Evolutionary conservation across 495 filamentous ascomycete species (phyloP).

Genomic region (Letharia columbiana): DNA sequence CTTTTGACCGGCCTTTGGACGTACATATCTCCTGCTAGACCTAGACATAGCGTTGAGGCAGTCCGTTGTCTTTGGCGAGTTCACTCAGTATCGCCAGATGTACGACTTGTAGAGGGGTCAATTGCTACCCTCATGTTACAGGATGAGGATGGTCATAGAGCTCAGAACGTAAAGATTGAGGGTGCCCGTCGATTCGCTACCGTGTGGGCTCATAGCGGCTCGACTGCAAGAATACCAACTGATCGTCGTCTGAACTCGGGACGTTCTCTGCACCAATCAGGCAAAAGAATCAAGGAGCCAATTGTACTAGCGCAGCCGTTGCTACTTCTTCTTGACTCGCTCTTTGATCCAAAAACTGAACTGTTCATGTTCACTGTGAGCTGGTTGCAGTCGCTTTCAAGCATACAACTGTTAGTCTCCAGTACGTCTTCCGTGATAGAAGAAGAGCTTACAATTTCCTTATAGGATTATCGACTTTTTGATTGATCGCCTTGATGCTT

Average conservation of each 20-base stretch:
- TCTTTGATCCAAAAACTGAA: conserved; percentile 64
- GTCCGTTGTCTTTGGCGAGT: conserved; percentile 79
- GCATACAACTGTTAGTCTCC: conserved; percentile 49
- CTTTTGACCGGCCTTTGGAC: conserved; percentile 67
- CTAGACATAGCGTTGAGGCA: conserved; percentile 88
- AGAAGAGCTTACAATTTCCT: background rate
- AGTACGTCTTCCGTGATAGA: background rate
- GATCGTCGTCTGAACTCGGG: conserved; percentile 18
- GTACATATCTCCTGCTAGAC: conserved; percentile 68
- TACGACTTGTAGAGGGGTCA: conserved; percentile 64
- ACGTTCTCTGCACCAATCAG: conserved; percentile 35
- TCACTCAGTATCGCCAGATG: conserved; percentile 54
- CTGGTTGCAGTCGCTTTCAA: conserved; percentile 72
- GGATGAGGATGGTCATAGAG: conserved; percentile 37
- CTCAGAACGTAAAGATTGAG: conserved; percentile 34
- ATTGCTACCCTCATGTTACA: conserved; percentile 66
- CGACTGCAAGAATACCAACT: background rate
- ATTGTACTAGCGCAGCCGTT: conserved; percentile 74
- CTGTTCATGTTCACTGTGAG: conserved; percentile 64
- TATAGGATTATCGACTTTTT: conserved; percentile 42
- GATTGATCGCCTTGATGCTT: conserved; percentile 8
- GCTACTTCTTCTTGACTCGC: conserved; percentile 71
- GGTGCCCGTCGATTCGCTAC: conserved; percentile 58
- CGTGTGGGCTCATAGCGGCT: conserved; percentile 69
- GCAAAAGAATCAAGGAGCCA: conserved; percentile 31